phyloP scores from a whole-genome alignment of 2,329 filamentous ascomycete genomes.

The Aphanocladium album region DNA sequence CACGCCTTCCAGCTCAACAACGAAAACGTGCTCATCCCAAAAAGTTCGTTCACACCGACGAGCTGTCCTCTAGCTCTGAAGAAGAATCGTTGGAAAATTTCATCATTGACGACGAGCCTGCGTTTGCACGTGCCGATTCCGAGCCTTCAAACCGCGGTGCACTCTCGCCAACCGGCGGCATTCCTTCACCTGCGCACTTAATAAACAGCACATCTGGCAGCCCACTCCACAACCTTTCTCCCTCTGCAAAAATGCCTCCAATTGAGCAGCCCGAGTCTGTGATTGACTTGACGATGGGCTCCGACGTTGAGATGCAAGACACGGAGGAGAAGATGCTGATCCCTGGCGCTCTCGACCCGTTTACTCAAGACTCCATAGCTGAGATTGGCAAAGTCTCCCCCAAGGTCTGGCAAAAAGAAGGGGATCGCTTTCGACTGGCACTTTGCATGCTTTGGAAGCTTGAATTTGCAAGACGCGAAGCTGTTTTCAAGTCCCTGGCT shows the following conservation, averaged over 20 bases:
- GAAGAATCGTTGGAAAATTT: constrained; percentile 41
- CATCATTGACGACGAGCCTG: constrained; percentile 34
- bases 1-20: constrained; percentile 22
- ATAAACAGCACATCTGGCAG: not conserved
- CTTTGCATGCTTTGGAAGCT: constrained; percentile 24
- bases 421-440: constrained; percentile 24
- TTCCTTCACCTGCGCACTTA: not conserved
- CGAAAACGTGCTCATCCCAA: constrained; percentile 15
- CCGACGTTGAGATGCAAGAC: not conserved
- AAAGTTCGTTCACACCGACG: constrained; percentile 29
- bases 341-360: not conserved
- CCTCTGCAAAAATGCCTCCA: not conserved
- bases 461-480: constrained; percentile 17
- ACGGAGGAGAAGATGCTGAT: constrained; percentile 1
- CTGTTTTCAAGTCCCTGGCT: constrained; percentile 22
- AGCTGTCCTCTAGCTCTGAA: constrained; percentile 47
- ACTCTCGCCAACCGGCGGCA: not conserved
- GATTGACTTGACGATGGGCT: constrained; percentile 19
- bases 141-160: not conserved
- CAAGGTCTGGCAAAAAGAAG: constrained; percentile 18
- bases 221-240: not conserved
- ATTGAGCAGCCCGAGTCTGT: not conserved
- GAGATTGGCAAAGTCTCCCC: constrained; percentile 12
- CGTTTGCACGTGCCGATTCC: not conserved
- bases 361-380: not conserved